A percentile compares a stretch with the other conserved stretches of the same genome.
Conservation (phyloP, 805 yeast species). For the Ogataea trehalophila region DNA sequence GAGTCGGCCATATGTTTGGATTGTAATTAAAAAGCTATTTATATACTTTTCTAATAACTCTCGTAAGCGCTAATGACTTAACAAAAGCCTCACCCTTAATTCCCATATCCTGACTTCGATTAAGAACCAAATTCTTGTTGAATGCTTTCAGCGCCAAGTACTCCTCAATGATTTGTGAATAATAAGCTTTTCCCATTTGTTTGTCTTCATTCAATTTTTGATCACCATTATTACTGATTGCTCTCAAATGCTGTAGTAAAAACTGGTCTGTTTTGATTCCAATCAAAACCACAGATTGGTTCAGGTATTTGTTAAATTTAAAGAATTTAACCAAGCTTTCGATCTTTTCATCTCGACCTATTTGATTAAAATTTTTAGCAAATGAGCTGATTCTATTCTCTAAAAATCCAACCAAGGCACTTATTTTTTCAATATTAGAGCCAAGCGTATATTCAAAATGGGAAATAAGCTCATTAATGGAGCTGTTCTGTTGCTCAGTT, state of each 20-base stretch:
- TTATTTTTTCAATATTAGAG: constrained; percentile 5
- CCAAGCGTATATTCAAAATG: constrained; percentile 15
- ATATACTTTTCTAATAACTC: constrained; percentile 13
- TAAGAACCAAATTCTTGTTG: constrained; percentile 8
- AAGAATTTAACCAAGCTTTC: neutral
- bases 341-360: neutral
- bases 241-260: neutral
- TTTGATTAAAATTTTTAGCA: neutral
- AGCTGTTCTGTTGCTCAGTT: constrained; percentile 11
- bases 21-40: neutral
- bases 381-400: neutral
- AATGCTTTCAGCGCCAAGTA: constrained; percentile 4
- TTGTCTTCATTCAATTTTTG: neutral
- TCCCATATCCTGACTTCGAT: neutral
- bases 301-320: neutral
- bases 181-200: constrained; percentile 4
- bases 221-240: neutral
- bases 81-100: constrained; percentile 4
- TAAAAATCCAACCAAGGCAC: neutral
- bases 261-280: neutral
- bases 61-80: constrained; percentile 14
- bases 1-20: too few species aligned
- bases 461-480: constrained; percentile 9
- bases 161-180: neutral
- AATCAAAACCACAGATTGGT: neutral